These are phyloP conservation scores for Tuber magnatum DNA, from an alignment of 495 filamentous ascomycete genomes.

Conservation along the genomic window DNA sequence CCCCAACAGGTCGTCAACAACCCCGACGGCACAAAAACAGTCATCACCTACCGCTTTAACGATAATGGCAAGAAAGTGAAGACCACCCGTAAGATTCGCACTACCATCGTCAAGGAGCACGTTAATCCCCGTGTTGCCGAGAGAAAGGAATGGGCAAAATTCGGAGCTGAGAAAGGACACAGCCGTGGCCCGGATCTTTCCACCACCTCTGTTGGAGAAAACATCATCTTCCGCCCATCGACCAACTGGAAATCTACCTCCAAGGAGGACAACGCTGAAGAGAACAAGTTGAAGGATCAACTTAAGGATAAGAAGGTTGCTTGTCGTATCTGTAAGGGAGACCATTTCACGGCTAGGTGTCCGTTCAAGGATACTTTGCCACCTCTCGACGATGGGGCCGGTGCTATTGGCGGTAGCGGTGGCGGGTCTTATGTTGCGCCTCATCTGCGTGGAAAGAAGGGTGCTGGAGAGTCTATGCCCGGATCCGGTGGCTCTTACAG, in stretches of 20 bases:
- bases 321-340: conserved; percentile 95
- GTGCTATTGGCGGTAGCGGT: conserved; percentile 52
- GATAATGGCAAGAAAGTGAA: conserved; percentile 93
- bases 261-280: conserved; percentile 67
- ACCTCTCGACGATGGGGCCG: conserved; percentile 56
- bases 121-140: conserved; percentile 96
- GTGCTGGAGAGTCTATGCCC: conserved; percentile 80
- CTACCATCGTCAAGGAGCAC: conserved; percentile 76
- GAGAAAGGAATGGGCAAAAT: conserved; percentile 85
- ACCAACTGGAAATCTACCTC: conserved; percentile 84
- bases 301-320: conserved; percentile 99
- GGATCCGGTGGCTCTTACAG: conserved; percentile 72
- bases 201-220: conserved; percentile 90
- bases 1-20: conserved; percentile 78
- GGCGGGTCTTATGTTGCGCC: conserved; percentile 82
- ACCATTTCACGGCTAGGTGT: conserved; percentile 95
- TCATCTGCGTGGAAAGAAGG: conserved; percentile 68
- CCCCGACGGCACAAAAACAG: conserved; percentile 96
- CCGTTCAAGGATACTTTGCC: conserved; percentile 75
- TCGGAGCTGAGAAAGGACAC: conserved; percentile 74
- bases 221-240: conserved; percentile 88
- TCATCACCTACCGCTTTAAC: conserved; percentile 81
- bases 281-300: conserved; percentile 81
- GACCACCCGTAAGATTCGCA: conserved; percentile 86
- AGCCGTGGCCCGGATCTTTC: conserved; percentile 62